These are phyloP conservation scores for Trebouxia gelatinosa DNA, from an alignment of 163 green algal genomes.

Conservation along the genomic window DNA sequence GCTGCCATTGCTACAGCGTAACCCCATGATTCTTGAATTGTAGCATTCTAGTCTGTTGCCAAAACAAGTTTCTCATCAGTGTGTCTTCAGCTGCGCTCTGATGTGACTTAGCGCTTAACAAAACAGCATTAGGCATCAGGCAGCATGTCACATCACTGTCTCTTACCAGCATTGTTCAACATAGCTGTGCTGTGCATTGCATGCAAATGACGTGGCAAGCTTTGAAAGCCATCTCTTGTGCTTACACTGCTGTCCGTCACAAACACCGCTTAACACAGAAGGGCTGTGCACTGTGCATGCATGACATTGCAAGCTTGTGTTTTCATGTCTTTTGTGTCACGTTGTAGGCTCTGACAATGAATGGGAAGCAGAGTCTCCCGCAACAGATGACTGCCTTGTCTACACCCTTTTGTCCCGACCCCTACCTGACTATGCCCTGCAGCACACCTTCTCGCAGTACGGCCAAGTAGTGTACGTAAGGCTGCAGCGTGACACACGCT, in stretches of 20 bases:
- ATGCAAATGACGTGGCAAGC: not conserved
- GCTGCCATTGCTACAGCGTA: not conserved
- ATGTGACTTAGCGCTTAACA: no score
- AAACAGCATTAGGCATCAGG: no score
- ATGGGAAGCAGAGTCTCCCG: slow-evolving; percentile 29
- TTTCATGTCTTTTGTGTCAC: not conserved
- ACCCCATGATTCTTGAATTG: not conserved
- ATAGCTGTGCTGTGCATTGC: not conserved
- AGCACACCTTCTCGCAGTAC: slow-evolving; percentile 52
- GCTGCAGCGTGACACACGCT: slow-evolving; percentile 46
- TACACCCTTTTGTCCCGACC: slow-evolving; percentile 53
- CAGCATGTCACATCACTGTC: not conserved
- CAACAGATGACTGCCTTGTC: slow-evolving; percentile 37
- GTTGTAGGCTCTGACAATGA: slow-evolving; percentile 11
- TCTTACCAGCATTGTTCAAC: not conserved
- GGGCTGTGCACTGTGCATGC: not conserved
- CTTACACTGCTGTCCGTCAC: not conserved
- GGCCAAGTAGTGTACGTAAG: slow-evolving; percentile 50
- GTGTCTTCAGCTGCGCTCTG: no score
- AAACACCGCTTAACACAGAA: not conserved
- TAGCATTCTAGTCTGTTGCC: not conserved
- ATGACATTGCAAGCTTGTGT: not conserved
- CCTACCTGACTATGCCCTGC: slow-evolving; percentile 53
- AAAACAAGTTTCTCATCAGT: not conserved
- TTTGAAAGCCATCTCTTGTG: no score